Evolutionary conservation across 2,329 filamentous ascomycete species (phyloP).

Genomic region (Raffaelea ambrosiae): DNA sequence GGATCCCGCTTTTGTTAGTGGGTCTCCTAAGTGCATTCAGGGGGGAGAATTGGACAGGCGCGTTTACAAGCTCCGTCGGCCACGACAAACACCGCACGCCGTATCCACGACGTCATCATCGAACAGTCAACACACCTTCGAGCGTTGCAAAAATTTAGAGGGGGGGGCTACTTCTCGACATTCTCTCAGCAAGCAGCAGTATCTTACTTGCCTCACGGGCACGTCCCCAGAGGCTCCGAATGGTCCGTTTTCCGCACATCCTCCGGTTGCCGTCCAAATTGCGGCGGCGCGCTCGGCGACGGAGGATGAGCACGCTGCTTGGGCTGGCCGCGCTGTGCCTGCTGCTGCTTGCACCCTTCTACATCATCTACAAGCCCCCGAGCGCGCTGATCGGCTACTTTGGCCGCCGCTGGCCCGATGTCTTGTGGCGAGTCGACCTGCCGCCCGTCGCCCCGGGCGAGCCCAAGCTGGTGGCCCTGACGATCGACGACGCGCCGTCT

Average conservation of each 20-base stretch:
- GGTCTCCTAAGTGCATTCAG: too few relatives aligned
- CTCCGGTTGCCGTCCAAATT: conserved; percentile 48
- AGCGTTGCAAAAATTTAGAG: too few relatives aligned
- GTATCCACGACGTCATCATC: too few relatives aligned
- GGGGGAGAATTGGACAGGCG: too few relatives aligned
- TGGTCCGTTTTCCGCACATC: conserved; percentile 29
- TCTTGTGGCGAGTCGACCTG: conserved; percentile 60
- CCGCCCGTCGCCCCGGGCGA: conserved; percentile 11
- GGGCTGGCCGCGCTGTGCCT: conserved; percentile 29
- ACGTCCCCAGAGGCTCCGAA: too few relatives aligned
- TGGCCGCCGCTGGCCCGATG: conserved; percentile 63
- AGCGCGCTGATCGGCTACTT: conserved; percentile 62
- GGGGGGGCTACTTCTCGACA: too few relatives aligned
- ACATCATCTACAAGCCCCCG: conserved; percentile 76
- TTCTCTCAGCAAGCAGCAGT: too few relatives aligned
- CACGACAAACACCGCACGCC: too few relatives aligned
- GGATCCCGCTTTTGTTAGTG: too few relatives aligned
- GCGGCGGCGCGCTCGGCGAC: conserved; percentile 48
- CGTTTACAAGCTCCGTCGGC: too few relatives aligned
- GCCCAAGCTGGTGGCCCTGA: conserved; percentile 65
- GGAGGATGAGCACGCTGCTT: conserved; percentile 47
- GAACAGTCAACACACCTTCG: too few relatives aligned
- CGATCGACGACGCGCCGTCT: conserved; percentile 80
- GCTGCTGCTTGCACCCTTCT: conserved; percentile 39
- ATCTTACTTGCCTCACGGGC: too few relatives aligned